A percentile compares a stretch with the other conserved stretches of the same genome.
phyloP scores from a whole-genome alignment of 257 asterid species.

The Gynochthodes officinalis region DNA sequence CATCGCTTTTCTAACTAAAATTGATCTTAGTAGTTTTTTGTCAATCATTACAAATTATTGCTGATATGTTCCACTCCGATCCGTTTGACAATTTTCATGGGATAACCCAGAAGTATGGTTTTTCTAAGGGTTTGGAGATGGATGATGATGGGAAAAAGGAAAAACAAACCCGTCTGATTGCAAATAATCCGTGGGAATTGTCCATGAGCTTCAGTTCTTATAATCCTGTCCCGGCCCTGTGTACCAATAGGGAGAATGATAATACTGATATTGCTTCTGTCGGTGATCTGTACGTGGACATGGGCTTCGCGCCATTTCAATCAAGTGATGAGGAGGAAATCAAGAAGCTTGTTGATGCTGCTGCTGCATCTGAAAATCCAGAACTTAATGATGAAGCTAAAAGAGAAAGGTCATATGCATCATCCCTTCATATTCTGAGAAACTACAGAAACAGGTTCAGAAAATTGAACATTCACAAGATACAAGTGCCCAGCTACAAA shows the following conservation, averaged over 20 bases:
- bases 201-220: neutral
- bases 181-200: neutral
- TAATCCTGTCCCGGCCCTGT: neutral
- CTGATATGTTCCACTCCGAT: slow-evolving; percentile 7
- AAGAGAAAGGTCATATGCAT: slow-evolving; percentile 7
- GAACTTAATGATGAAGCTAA: slow-evolving; percentile 14
- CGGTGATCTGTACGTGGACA: slow-evolving; percentile 19
- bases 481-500: slow-evolving; percentile 7
- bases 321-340: slow-evolving; percentile 21
- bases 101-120: neutral
- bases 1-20: too few species aligned
- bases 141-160: neutral
- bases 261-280: slow-evolving; percentile 16
- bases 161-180: neutral
- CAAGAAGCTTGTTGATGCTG: neutral
- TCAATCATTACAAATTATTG: neutral
- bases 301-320: slow-evolving; percentile 19
- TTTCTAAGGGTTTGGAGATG: slow-evolving; percentile 6
- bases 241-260: neutral
- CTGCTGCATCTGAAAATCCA: slow-evolving; percentile 5
- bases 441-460: slow-evolving; percentile 41
- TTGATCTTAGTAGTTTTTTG: neutral
- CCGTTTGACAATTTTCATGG: neutral
- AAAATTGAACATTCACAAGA: slow-evolving; percentile 25
- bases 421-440: slow-evolving; percentile 42